A percentile compares a stretch with the other conserved stretches of the same genome.
Evolutionary conservation across 192 early-diverging fungal genomes (phyloP).

Genomic region (Mortierella alpina): DNA sequence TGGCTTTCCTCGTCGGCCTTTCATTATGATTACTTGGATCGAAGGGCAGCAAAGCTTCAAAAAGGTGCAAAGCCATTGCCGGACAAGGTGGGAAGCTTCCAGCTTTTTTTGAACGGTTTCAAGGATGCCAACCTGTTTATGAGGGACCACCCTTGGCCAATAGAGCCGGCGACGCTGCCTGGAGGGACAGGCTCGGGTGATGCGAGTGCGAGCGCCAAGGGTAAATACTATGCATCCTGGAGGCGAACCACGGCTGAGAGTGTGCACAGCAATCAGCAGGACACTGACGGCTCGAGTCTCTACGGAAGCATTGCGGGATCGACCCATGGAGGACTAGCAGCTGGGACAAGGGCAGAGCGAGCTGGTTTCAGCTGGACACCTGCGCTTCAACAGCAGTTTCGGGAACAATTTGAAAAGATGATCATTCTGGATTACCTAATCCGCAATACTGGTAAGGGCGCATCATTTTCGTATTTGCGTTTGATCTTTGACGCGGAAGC

Average conservation of each 20-base stretch:
- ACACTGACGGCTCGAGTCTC: constrained; percentile 22
- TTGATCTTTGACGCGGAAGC: neutral
- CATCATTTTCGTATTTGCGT: constrained; percentile 27
- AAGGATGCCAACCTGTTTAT: constrained; percentile 90
- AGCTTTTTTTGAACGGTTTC: constrained; percentile 83
- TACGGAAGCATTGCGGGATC: constrained; percentile 23
- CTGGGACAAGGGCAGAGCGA: constrained; percentile 11
- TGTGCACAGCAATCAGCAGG: constrained; percentile 17
- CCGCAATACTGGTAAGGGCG: constrained; percentile 83
- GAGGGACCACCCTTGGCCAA: constrained; percentile 67
- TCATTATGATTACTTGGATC: constrained; percentile 78
- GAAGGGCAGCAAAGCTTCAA: constrained; percentile 48
- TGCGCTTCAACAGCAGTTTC: constrained; percentile 63
- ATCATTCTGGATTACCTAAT: constrained; percentile 91
- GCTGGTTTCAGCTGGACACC: constrained; percentile 60
- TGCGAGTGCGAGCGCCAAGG: constrained; percentile 5
- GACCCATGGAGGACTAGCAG: neutral
- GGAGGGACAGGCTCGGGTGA: neutral
- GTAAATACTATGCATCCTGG: constrained; percentile 9
- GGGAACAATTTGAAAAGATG: constrained; percentile 80
- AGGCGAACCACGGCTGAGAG: constrained; percentile 8
- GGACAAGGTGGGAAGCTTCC: constrained; percentile 85
- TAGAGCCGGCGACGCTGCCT: constrained; percentile 4
- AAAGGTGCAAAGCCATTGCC: constrained; percentile 70
- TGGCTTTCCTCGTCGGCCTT: constrained; percentile 79